Evolutionary conservation across 345 rosid species (phyloP).

Genomic region (Gossypium arboreum): DNA sequence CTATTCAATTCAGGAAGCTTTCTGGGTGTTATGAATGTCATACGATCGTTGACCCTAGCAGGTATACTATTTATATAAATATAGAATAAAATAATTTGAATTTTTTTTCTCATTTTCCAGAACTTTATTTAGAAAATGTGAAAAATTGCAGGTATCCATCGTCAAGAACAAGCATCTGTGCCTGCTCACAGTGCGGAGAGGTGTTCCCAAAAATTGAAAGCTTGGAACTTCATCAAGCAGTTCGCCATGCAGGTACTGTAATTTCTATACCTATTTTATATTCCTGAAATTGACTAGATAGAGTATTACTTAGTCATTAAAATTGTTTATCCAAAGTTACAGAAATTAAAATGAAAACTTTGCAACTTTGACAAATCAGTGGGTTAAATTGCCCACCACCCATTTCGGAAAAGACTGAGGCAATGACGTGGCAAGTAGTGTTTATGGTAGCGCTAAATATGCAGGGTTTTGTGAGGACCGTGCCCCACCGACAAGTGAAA

Average conservation of each 20-base stretch:
- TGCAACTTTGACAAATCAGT: too few species aligned
- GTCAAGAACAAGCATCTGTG: constrained; percentile 61
- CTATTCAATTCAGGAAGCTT: constrained; percentile 93
- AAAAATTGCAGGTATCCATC: constrained; percentile 53
- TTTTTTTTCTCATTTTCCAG: background rate
- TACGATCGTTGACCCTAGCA: constrained; percentile 91
- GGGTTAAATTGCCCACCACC: too few species aligned
- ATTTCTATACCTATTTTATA: background rate
- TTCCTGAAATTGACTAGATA: background rate
- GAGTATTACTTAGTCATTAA: background rate
- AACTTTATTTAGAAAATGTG: background rate
- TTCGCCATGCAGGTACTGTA: constrained; percentile 81
- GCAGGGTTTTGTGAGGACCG: constrained; percentile 7
- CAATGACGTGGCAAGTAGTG: background rate
- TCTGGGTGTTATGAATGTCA: constrained; percentile 98
- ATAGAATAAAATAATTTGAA: background rate
- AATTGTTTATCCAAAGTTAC: background rate
- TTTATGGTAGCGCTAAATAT: background rate
- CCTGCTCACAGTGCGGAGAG: constrained; percentile 91
- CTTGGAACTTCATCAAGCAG: constrained; percentile 92
- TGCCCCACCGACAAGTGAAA: constrained; percentile 35
- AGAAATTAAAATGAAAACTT: too few species aligned
- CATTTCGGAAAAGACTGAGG: background rate
- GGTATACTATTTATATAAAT: constrained; percentile 34
- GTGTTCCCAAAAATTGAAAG: constrained; percentile 88